Evolutionary conservation across 768 basidiomycete species (phyloP).

Genomic region (Psilocybe tampanensis): DNA sequence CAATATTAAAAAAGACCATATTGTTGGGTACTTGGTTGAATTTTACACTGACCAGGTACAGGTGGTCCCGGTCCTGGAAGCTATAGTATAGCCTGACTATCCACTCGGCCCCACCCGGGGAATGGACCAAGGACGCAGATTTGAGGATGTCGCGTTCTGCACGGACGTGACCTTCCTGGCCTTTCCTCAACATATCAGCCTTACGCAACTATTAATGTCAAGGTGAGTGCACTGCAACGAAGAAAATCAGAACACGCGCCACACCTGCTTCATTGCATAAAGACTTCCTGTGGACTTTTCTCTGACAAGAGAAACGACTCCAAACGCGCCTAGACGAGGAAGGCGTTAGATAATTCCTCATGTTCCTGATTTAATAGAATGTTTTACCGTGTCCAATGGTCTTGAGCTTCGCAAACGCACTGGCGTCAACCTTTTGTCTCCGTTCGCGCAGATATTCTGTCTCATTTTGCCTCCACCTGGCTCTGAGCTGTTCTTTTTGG

Average conservation of each 20-base stretch:
- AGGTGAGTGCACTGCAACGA: slow-evolving; percentile 7
- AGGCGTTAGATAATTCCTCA: slow-evolving; percentile 21
- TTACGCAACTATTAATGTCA: slow-evolving; percentile 65
- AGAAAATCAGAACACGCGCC: slow-evolving; percentile 5
- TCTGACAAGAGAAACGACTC: slow-evolving; percentile 90
- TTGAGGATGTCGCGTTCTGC: slow-evolving; percentile 94
- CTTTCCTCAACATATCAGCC: slow-evolving; percentile 92
- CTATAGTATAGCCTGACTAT: slow-evolving; percentile 92
- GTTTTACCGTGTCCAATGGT: slow-evolving; percentile 88
- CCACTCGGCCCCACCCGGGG: slow-evolving; percentile 83
- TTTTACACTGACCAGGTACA: slow-evolving; percentile 77
- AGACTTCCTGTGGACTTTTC: slow-evolving; percentile 79
- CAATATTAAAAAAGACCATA: slow-evolving; percentile 46
- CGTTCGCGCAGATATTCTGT: slow-evolving; percentile 86
- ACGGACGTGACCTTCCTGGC: slow-evolving; percentile 96
- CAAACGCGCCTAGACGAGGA: slow-evolving; percentile 78
- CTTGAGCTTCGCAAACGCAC: slow-evolving; percentile 87
- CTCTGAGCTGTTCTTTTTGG: slow-evolving; percentile 73
- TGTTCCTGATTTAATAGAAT: slow-evolving; percentile 20
- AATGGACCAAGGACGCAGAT: slow-evolving; percentile 80
- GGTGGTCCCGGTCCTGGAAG: slow-evolving; percentile 93
- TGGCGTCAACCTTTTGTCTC: slow-evolving; percentile 79
- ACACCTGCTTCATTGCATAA: slow-evolving; percentile 97
- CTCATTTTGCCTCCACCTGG: slow-evolving; percentile 85
- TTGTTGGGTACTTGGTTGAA: slow-evolving; percentile 26